Percentiles rank a stretch among this genome's conserved stretches.
Evolutionary conservation across 1,139 yeast species (phyloP).

Genomic region (Suhomyces panamericanus): DNA sequence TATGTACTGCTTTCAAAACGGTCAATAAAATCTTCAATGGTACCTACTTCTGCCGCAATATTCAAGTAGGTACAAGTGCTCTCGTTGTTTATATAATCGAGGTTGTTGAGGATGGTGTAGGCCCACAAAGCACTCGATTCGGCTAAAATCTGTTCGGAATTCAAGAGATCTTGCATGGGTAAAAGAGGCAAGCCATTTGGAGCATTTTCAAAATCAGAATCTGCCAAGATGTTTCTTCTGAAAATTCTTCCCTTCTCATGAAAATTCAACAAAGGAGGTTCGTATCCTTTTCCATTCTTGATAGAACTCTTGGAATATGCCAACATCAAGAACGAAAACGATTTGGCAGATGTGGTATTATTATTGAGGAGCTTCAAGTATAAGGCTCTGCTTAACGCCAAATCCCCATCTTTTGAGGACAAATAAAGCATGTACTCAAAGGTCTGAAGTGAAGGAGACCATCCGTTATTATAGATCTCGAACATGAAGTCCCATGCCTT

Average conservation of each 20-base stretch:
- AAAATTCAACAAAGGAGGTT: constrained; percentile 40
- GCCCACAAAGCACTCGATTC: constrained; percentile 83
- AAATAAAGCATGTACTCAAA: constrained; percentile 71
- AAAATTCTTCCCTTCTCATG: constrained; percentile 49
- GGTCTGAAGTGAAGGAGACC: constrained; percentile 52
- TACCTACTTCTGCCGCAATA: constrained; percentile 51
- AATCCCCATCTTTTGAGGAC: constrained; percentile 78
- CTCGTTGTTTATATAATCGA: constrained; percentile 41
- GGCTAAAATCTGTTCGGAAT: constrained; percentile 51
- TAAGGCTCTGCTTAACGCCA: constrained; percentile 70
- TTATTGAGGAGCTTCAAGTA: constrained; percentile 55
- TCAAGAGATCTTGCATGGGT: constrained; percentile 51
- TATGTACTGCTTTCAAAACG: constrained; percentile 52
- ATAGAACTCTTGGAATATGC: constrained; percentile 51
- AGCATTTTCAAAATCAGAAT: constrained; percentile 24
- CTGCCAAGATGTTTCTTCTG: constrained; percentile 45
- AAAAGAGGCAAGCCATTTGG: constrained; percentile 60
- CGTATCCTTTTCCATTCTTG: constrained; percentile 12
- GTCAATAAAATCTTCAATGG: constrained; percentile 49
- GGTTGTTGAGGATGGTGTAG: constrained; percentile 45
- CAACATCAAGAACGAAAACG: constrained; percentile 56
- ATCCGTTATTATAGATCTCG: constrained; percentile 57
- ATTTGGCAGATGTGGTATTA: constrained; percentile 36
- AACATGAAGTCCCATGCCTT: constrained; percentile 80
- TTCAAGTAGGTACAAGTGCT: constrained; percentile 54